A percentile compares a stretch with the other conserved stretches of the same genome.
phyloP scores from a whole-genome alignment of 2,329 filamentous ascomycete species.

The Ophiostoma populinum region DNA sequence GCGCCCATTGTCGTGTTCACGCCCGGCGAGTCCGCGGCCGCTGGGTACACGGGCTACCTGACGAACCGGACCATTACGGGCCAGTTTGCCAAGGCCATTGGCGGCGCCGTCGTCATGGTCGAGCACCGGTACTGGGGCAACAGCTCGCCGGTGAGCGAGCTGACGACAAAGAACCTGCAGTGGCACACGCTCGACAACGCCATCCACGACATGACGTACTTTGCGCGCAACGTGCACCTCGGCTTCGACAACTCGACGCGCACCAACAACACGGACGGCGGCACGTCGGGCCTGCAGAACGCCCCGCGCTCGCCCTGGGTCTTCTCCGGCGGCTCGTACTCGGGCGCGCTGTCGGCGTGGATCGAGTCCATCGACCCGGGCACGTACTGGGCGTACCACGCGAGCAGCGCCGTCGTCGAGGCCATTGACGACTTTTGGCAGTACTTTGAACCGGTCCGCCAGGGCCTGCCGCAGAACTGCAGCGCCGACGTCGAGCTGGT shows the following conservation, averaged over 20 bases:
- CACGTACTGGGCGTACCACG: conserved; percentile 42
- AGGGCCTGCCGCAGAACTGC: conserved; percentile 39
- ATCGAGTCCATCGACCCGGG: conserved; percentile 30
- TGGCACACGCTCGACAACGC: conserved; percentile 24
- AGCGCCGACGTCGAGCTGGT: conserved; percentile 32
- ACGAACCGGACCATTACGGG: conserved; percentile 25
- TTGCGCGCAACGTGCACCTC: conserved; percentile 26
- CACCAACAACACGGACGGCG: conserved; percentile 12
- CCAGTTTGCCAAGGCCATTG: conserved; percentile 21
- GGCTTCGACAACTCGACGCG: conserved; percentile 26
- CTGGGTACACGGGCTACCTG: conserved; percentile 26
- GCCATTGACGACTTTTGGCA: conserved; percentile 34
- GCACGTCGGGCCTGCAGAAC: conserved; percentile 25
- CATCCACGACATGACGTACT: conserved; percentile 23
- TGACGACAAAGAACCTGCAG: conserved; percentile 22
- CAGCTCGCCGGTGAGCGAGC: conserved; percentile 19
- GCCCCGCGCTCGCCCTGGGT: conserved; percentile 36
- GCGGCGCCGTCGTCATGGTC: conserved; percentile 23
- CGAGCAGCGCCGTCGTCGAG: conserved; percentile 37
- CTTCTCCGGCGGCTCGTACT: conserved; percentile 36
- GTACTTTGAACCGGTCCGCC: conserved; percentile 35
- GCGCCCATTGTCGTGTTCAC: conserved; percentile 24
- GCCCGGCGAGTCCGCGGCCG: conserved; percentile 22
- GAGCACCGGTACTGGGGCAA: conserved; percentile 27
- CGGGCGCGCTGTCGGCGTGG: conserved; percentile 37